These are phyloP conservation scores for Clonostachys sp. DNA, from an alignment of 2,329 filamentous ascomycete species.

Conservation along the genomic window DNA sequence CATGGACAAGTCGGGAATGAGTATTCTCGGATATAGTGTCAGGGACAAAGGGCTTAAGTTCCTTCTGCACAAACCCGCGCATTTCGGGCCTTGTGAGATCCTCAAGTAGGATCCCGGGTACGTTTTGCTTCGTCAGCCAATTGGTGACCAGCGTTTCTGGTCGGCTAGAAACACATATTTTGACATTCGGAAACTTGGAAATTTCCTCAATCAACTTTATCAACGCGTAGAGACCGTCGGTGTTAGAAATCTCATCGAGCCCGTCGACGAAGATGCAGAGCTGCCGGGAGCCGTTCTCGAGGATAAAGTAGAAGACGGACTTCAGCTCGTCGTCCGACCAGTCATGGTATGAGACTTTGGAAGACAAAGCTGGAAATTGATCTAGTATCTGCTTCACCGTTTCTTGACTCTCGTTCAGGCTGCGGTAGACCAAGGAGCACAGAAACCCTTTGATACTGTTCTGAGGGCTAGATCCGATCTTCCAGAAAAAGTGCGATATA, in stretches of 20 bases:
- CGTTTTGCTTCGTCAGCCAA: neutral
- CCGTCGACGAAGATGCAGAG: neutral
- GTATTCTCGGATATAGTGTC: neutral
- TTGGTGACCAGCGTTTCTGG: neutral
- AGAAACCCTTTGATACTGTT: neutral
- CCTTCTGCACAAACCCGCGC: neutral
- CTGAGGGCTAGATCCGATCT: neutral
- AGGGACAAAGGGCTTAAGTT: neutral
- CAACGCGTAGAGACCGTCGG: neutral
- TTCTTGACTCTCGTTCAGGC: neutral
- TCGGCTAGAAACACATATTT: neutral
- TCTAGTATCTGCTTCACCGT: neutral
- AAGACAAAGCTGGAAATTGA: too few relatives aligned
- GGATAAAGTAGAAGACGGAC: neutral
- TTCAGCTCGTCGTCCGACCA: neutral
- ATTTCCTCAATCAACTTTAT: neutral
- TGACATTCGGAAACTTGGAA: neutral
- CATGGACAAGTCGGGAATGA: too few relatives aligned
- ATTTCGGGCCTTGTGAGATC: neutral
- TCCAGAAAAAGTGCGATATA: neutral
- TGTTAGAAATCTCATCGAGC: neutral
- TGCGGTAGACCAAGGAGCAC: neutral
- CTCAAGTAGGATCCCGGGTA: neutral
- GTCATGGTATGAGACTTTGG: neutral
- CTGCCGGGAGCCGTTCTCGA: neutral